Percentiles rank a stretch among this genome's conserved stretches.
Evolutionary conservation across 371 early-diverging fungal genomes (phyloP).

Genomic region (Batkoa obscura): DNA sequence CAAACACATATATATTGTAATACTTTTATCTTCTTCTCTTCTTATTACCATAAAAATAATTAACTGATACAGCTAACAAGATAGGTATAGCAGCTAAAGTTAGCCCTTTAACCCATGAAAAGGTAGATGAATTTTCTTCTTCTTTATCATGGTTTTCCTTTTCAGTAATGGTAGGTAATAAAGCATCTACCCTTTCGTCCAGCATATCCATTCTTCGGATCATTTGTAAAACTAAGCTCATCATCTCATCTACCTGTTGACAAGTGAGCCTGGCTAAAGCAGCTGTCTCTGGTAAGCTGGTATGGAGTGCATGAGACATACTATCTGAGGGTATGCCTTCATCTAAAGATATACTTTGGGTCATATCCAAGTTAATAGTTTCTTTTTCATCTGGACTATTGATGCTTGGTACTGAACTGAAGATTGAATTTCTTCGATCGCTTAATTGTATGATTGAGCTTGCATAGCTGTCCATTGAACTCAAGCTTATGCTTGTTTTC

Average conservation of each 20-base stretch:
- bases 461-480: constrained; percentile 2
- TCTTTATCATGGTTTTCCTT: too few relatives aligned
- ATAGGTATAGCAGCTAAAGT: too few relatives aligned
- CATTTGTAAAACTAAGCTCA: constrained; percentile 4
- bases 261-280: not conserved
- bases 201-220: constrained; percentile 1
- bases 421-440: not conserved
- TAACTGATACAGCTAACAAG: too few relatives aligned
- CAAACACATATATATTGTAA: too few relatives aligned
- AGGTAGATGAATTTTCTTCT: too few relatives aligned
- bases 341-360: not conserved
- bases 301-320: not conserved
- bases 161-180: too few relatives aligned
- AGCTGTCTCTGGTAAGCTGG: constrained; percentile 2
- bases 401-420: not conserved
- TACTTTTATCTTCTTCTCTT: too few relatives aligned
- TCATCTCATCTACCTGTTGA: constrained; percentile 5
- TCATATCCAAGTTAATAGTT: not conserved
- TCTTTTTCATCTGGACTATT: not conserved
- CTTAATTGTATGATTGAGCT: not conserved
- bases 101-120: too few relatives aligned
- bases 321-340: not conserved
- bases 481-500: too few relatives aligned
- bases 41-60: too few relatives aligned
- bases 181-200: not conserved